Percentiles rank a stretch among this genome's conserved stretches.
Evolutionary conservation across 23 red algal species (phyloP).

Genomic region (Gracilaria caudata): DNA sequence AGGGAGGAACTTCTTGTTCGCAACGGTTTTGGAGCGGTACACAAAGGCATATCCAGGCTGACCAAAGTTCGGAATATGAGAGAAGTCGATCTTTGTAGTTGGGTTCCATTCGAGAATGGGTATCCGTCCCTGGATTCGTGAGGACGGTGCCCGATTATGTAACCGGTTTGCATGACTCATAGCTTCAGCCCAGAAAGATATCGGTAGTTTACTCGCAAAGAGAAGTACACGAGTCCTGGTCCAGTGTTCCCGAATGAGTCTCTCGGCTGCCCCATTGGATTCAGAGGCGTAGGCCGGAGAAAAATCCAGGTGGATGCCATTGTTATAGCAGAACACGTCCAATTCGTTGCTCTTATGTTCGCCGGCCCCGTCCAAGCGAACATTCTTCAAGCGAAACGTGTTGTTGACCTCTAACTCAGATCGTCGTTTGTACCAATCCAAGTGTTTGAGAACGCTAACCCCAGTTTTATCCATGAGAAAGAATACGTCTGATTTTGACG

Average conservation of each 20-base stretch:
- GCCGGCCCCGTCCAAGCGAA: slow-evolving; percentile 30
- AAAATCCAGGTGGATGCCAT: background rate
- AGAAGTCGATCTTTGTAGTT: slow-evolving; percentile 30
- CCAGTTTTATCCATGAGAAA: slow-evolving; percentile 8
- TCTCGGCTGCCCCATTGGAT: slow-evolving; percentile 1
- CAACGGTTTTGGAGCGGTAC: slow-evolving; percentile 11
- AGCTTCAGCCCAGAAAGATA: slow-evolving; percentile 31
- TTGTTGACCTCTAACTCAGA: background rate
- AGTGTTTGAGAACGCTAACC: background rate
- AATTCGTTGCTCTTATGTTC: slow-evolving; percentile 5
- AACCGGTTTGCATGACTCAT: slow-evolving; percentile 17
- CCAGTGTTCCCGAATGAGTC: slow-evolving; percentile 18
- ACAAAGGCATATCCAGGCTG: slow-evolving; percentile 33
- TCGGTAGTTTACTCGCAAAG: background rate
- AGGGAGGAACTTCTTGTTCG: slow-evolving; percentile 42
- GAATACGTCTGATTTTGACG: slow-evolving; percentile 9
- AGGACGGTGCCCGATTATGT: background rate
- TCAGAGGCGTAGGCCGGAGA: slow-evolving; percentile 6
- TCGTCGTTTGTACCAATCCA: background rate
- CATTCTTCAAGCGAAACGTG: background rate
- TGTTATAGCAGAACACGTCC: background rate
- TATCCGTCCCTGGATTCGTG: slow-evolving; percentile 4
- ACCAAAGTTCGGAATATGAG: slow-evolving; percentile 14
- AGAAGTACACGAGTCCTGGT: background rate
- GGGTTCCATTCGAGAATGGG: slow-evolving; percentile 37